phyloP scores from a whole-genome alignment of 768 basidiomycete genomes.

The Naganishia onofrii region DNA sequence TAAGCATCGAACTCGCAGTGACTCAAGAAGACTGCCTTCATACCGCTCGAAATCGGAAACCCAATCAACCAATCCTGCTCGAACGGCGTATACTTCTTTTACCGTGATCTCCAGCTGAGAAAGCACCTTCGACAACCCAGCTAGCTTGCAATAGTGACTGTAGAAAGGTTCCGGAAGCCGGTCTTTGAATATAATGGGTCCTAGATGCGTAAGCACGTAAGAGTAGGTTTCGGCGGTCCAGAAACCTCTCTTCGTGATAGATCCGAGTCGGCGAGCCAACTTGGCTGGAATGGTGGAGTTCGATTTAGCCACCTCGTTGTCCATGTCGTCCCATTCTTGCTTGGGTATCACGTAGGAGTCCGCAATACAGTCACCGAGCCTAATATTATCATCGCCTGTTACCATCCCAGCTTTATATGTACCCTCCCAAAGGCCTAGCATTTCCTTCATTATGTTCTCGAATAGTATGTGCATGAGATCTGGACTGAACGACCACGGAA shows the following conservation, averaged over 20 bases:
- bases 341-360: no score
- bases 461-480: slow-evolving; percentile 10
- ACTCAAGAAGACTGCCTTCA: no score
- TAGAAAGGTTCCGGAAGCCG: neutral
- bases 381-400: no score
- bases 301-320: neutral
- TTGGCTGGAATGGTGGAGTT: neutral
- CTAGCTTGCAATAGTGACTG: neutral
- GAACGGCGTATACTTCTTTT: neutral
- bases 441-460: slow-evolving; percentile 4
- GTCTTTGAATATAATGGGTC: neutral
- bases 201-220: neutral
- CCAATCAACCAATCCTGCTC: neutral
- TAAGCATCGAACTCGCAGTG: no score
- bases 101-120: neutral
- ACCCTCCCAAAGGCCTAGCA: neutral
- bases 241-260: neutral
- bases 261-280: neutral
- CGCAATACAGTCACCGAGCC: no score
- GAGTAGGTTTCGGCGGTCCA: slow-evolving; percentile 7
- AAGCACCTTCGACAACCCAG: neutral
- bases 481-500: neutral
- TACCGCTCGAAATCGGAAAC: neutral
- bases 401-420: neutral
- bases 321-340: neutral